Evolutionary conservation across 2,329 filamentous ascomycete genomes (phyloP).

Genomic region (Colletotrichum gloeosporioides): DNA sequence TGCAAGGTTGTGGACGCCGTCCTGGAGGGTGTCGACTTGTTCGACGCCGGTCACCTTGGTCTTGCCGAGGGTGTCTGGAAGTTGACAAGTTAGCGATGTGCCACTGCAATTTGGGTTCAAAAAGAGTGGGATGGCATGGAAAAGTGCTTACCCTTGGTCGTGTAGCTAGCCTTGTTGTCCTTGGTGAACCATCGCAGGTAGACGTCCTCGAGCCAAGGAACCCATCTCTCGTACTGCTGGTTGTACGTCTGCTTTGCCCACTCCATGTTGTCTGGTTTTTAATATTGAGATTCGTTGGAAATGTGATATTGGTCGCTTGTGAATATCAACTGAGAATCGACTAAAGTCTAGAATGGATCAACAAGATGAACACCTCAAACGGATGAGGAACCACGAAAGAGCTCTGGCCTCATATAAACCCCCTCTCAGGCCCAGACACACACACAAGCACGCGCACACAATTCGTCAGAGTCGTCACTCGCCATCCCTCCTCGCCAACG

Average conservation of each 20-base stretch:
- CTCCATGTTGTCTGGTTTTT: conserved; percentile 43
- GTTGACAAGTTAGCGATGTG: not conserved
- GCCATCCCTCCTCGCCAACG: not conserved
- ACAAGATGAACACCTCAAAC: conserved; percentile 9
- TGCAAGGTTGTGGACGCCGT: conserved; percentile 67
- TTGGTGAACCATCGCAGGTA: conserved; percentile 77
- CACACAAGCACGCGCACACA: not conserved
- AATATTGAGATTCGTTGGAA: not conserved
- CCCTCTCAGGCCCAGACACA: not conserved
- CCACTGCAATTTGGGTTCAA: accelerated
- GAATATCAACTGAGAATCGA: not conserved
- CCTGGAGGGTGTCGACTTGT: conserved; percentile 73
- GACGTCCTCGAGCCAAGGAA: conserved; percentile 78
- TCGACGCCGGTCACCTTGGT: conserved; percentile 72
- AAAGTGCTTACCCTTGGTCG: conserved; percentile 64
- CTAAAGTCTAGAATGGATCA: not conserved
- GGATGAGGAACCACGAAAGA: not conserved
- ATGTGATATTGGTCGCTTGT: not conserved
- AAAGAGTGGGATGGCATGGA: not conserved
- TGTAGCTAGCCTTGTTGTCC: conserved; percentile 78
- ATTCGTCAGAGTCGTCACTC: conserved; percentile 17
- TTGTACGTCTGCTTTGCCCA: conserved; percentile 71
- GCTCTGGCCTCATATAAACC: conserved; percentile 9
- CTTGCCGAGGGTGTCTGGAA: conserved; percentile 68
- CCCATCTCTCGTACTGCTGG: conserved; percentile 75